These are phyloP conservation scores for Tilletia caries DNA, from an alignment of 1,284 basidiomycete species.

Conservation along the genomic window DNA sequence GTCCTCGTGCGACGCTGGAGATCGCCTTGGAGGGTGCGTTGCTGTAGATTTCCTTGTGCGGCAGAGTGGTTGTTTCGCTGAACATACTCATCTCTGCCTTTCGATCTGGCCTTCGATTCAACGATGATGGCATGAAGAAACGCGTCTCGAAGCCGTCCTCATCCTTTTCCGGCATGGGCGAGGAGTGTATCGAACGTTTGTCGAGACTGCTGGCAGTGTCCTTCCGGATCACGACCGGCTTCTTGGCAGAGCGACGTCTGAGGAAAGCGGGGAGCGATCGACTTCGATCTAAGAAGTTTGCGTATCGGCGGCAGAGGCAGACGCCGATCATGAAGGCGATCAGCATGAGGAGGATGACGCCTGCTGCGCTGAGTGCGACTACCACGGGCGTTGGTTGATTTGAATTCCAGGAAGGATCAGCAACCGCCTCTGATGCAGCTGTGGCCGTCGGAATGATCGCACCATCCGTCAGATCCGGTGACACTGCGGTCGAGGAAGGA, in stretches of 20 bases:
- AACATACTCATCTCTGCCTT: not conserved
- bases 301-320: not conserved
- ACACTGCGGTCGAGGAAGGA: not conserved
- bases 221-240: not conserved
- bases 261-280: not conserved
- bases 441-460: not conserved
- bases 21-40: not conserved
- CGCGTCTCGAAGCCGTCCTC: slow-evolving; percentile 2
- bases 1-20: not conserved
- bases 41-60: not conserved
- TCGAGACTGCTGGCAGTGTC: not conserved
- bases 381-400: not conserved
- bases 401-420: not conserved
- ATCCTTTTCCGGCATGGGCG: slow-evolving; percentile 1
- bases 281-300: not conserved
- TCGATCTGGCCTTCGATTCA: not conserved
- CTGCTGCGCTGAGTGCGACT: not conserved
- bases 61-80: not conserved
- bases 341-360: not conserved
- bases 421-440: not conserved
- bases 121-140: not conserved
- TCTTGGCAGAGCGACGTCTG: not conserved
- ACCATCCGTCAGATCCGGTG: not conserved
- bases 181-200: not conserved
- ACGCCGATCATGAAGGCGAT: slow-evolving; percentile 7